These are phyloP conservation scores for Silene latifolia DNA, from an alignment of 148 eudicot species.

Conservation along the genomic window DNA sequence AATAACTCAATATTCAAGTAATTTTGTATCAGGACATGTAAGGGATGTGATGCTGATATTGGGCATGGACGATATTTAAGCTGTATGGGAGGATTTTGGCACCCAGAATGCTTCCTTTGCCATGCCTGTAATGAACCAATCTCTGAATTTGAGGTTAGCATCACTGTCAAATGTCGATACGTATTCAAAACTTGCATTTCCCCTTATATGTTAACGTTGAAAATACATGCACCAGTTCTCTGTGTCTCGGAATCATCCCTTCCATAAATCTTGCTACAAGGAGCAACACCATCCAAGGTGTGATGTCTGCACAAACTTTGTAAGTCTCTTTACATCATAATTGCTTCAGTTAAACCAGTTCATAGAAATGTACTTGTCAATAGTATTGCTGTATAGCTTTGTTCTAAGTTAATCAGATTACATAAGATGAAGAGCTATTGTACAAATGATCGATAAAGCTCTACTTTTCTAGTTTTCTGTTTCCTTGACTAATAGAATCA, in stretches of 20 bases:
- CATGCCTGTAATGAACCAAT: conserved; percentile 71
- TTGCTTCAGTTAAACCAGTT: not conserved
- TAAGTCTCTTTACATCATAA: conserved; percentile 23
- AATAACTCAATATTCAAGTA: conserved; percentile 4
- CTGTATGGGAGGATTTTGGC: conserved; percentile 94
- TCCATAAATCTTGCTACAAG: conserved; percentile 84
- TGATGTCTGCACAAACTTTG: conserved; percentile 81
- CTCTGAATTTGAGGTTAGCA: conserved; percentile 76
- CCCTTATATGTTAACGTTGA: not conserved
- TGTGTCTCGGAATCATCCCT: conserved; percentile 72
- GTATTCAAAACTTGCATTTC: not conserved
- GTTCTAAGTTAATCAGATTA: not conserved
- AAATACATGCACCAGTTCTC: conserved; percentile 57
- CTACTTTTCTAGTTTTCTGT: too few species aligned
- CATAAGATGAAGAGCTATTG: too few species aligned
- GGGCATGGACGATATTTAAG: conserved; percentile 79
- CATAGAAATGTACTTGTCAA: not conserved
- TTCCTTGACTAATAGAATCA: too few species aligned
- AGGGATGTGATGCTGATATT: conserved; percentile 80
- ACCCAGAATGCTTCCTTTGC: conserved; percentile 93
- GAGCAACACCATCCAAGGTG: conserved; percentile 86
- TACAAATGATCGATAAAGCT: too few species aligned
- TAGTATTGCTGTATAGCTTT: too few species aligned
- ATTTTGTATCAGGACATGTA: conserved; percentile 49
- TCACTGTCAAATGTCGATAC: not conserved